Conservation (phyloP, 176 grass and related monocot species). For the Alopecurus myosuroides region DNA sequence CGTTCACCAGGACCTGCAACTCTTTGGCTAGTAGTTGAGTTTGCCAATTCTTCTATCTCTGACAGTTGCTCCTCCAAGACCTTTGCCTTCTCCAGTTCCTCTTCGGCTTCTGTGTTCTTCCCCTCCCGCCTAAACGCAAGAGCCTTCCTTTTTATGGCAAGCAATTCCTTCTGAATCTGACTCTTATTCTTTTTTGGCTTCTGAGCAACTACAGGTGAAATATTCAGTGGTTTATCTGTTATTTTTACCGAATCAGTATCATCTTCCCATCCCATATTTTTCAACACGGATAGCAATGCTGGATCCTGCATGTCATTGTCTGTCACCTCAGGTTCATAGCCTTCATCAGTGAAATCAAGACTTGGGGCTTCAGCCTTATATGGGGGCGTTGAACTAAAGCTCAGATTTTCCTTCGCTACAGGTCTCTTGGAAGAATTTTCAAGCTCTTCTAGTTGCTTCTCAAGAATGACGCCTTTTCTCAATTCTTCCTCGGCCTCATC, state of each 20-base stretch:
- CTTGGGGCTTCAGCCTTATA: constrained; percentile 36
- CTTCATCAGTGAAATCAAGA: constrained; percentile 57
- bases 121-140: constrained; percentile 73
- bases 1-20: background rate
- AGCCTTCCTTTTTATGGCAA: constrained; percentile 84
- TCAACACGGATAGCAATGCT: constrained; percentile 64
- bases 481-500: constrained; percentile 79
- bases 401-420: constrained; percentile 27
- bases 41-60: constrained; percentile 49
- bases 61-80: constrained; percentile 72
- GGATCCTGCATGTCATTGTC: constrained; percentile 86
- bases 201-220: constrained; percentile 16
- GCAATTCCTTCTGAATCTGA: constrained; percentile 81
- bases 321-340: constrained; percentile 59
- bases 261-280: constrained; percentile 83
- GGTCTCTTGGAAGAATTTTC: constrained; percentile 48
- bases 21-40: constrained; percentile 23
- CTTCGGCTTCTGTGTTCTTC: constrained; percentile 64
- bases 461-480: constrained; percentile 74
- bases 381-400: constrained; percentile 17
- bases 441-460: constrained; percentile 86
- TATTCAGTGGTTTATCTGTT: constrained; percentile 22
- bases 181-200: constrained; percentile 60
- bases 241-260: constrained; percentile 24
- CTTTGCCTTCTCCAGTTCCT: constrained; percentile 81